Evolutionary conservation across 2,329 filamentous ascomycete species (phyloP), one percentile per base, ranked within the genome.

Genomic region (Colletotrichum melonis): DNA sequence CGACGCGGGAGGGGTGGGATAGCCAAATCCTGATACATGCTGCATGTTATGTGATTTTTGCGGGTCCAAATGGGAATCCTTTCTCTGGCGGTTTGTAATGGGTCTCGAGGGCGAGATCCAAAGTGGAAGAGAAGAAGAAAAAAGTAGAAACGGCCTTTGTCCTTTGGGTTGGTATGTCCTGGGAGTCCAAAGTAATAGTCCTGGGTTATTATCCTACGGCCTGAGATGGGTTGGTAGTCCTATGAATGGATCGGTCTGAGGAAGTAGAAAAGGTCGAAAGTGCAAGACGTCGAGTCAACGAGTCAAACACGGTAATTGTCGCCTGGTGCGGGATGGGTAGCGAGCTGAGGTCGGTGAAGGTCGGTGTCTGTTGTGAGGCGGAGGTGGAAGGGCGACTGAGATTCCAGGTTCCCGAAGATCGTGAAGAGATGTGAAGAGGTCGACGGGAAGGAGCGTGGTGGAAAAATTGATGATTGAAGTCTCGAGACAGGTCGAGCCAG

Each of bases 1-100:
- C 75, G 88, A 90, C 73, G 88, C 86, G 79, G 89, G 89, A 76
- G 89, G 88, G 76, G 88, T 89, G 78, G 87, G 88, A 82, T 89
- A 88, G 83, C 88, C 88, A 82, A 84, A 88, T 75, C 81, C 84
- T 82, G 86, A 84, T 84, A 88, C 87, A 87, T 90, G 86, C 86
- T 90, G 88, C 88, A 90, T 90, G 83, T 82, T 90, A 86, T 82
- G 78, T 77, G 79, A 77, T 79, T 71, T 79, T 70, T 80, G 79
- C 75, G 78, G 75, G 79, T 77, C 78, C 75, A 76, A 76, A 73
- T 56, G 54, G 70, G 74, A 55, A 63, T 55, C 49, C 56, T 59
- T 74, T 65, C 59, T 73, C 63, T 74, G 32, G 52, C 24, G 65
- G 66, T 75, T 75, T 77, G 75, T 74, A 74, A 66, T 73, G 75